These are phyloP conservation scores for Aspergillus bertholletiae DNA, from an alignment of 495 filamentous ascomycete species.

Conservation along the genomic window DNA sequence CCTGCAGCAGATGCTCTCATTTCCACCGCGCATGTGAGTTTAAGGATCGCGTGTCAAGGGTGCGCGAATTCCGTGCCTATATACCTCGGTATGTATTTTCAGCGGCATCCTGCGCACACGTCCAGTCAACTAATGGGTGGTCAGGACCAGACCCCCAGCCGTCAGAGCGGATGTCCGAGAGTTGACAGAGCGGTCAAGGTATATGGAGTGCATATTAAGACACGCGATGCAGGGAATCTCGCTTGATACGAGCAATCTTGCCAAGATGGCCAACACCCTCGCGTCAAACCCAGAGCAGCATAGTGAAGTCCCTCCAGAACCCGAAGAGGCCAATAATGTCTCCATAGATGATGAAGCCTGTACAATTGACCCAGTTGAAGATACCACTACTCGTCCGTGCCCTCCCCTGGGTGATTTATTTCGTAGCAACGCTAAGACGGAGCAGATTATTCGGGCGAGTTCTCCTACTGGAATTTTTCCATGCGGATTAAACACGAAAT, in stretches of 20 bases:
- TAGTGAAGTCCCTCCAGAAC: slow-evolving; percentile 7
- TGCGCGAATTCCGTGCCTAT: slow-evolving; percentile 13
- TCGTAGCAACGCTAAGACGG: neutral
- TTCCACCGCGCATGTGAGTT: slow-evolving; percentile 28
- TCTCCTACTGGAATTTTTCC: slow-evolving; percentile 41
- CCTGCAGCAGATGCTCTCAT: slow-evolving; percentile 27
- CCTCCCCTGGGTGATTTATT: neutral
- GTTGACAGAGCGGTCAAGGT: slow-evolving; percentile 19
- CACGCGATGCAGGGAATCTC: slow-evolving; percentile 18
- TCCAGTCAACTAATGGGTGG: neutral
- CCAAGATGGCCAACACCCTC: slow-evolving; percentile 16
- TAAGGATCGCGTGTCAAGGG: slow-evolving; percentile 9
- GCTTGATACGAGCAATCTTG: slow-evolving; percentile 21
- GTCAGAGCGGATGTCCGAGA: slow-evolving; percentile 15
- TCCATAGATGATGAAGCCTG: slow-evolving; percentile 24
- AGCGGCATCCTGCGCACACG: too few species aligned
- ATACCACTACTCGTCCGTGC: slow-evolving; percentile 28
- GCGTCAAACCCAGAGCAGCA: neutral
- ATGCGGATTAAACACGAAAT: slow-evolving; percentile 33
- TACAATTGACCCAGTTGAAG: slow-evolving; percentile 26
- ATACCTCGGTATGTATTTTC: slow-evolving; percentile 13
- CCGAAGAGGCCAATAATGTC: slow-evolving; percentile 15
- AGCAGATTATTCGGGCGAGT: slow-evolving; percentile 38
- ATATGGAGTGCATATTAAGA: slow-evolving; percentile 26
- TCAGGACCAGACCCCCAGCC: slow-evolving; percentile 5